Conservation (phyloP, 2,329 filamentous ascomycete genomes). For the Metarhizium brunneum region DNA sequence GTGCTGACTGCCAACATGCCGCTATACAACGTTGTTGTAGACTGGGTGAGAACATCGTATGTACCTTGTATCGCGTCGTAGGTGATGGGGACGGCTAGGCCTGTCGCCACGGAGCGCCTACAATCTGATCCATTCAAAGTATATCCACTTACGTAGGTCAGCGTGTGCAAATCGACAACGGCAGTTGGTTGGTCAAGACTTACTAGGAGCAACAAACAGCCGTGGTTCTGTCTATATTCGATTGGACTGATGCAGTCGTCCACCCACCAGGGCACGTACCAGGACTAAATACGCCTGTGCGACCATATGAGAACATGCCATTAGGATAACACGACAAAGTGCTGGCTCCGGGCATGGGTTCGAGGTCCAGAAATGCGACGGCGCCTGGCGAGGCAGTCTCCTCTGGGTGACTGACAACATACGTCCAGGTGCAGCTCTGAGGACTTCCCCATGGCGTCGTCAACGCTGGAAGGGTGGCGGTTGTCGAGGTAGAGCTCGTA, state of each 20-base stretch:
- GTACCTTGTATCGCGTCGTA: constrained; percentile 26
- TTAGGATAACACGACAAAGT: constrained; percentile 31
- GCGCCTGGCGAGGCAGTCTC: constrained; percentile 16
- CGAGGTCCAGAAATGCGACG: constrained; percentile 27
- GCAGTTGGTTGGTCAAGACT: constrained; percentile 10
- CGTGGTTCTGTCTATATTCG: constrained; percentile 27
- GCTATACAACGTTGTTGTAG: constrained; percentile 27
- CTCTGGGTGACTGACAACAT: constrained; percentile 18
- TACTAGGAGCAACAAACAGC: constrained; percentile 33
- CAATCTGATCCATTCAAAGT: constrained; percentile 23
- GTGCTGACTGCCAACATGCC: constrained; percentile 28
- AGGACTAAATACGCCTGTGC: constrained; percentile 30
- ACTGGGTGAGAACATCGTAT: constrained; percentile 24
- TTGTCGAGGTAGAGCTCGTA: constrained; percentile 3
- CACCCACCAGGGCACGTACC: constrained; percentile 30
- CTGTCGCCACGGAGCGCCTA: constrained; percentile 24
- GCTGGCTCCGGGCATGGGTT: constrained; percentile 24
- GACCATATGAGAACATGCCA: constrained; percentile 27
- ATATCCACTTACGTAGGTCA: constrained; percentile 21
- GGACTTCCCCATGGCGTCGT: constrained; percentile 28
- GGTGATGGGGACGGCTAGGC: constrained; percentile 26
- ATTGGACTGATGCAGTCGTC: constrained; percentile 26
- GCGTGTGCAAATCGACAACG: neutral
- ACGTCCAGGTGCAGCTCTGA: constrained; percentile 29
- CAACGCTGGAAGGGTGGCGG: constrained; percentile 23